Conservation (phyloP, 768 basidiomycete genomes). For the Mycena epipterygia region DNA sequence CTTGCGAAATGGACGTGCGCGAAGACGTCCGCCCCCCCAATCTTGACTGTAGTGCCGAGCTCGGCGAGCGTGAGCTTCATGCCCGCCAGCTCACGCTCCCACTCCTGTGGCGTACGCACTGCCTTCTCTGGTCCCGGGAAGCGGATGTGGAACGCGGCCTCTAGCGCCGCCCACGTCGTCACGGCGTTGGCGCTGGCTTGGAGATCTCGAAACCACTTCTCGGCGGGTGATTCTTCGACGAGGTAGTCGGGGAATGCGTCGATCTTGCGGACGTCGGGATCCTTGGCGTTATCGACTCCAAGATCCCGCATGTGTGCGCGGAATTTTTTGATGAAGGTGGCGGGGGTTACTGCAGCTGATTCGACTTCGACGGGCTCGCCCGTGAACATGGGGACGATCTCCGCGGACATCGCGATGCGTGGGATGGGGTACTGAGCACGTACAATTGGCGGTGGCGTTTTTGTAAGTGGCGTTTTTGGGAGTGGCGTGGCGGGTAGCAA, state of each 20-base stretch:
- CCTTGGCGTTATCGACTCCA: background rate
- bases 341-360: background rate
- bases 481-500: background rate
- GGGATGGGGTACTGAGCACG: no score
- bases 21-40: constrained; percentile 24
- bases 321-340: constrained; percentile 19
- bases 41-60: constrained; percentile 26
- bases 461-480: background rate
- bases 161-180: constrained; percentile 1
- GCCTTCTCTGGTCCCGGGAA: constrained; percentile 20
- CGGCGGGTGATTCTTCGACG: constrained; percentile 13
- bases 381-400: constrained; percentile 24
- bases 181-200: background rate
- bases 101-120: constrained; percentile 25
- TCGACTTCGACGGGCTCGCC: background rate
- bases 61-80: constrained; percentile 30
- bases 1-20: constrained; percentile 29
- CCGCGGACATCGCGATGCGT: background rate
- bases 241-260: constrained; percentile 23
- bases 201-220: constrained; percentile 5
- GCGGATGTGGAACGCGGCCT: constrained; percentile 3
- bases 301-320: constrained; percentile 22
- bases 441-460: background rate
- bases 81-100: constrained; percentile 25
- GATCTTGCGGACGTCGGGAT: background rate